These are phyloP conservation scores for Trametes maxima DNA, from an alignment of 768 basidiomycete species.

Conservation along the genomic window DNA sequence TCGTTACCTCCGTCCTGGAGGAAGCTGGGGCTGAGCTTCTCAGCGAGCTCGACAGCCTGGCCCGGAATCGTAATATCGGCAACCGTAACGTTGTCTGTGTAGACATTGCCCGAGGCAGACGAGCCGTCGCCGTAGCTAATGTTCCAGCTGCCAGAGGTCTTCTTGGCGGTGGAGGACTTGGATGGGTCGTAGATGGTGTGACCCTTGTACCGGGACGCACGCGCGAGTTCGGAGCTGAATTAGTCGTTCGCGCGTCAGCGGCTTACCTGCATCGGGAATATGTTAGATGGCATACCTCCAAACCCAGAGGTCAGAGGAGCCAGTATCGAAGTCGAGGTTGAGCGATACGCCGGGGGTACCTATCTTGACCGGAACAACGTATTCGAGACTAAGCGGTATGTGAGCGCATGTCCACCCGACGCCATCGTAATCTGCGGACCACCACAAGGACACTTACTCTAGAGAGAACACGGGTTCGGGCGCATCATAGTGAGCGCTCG, in stretches of 20 bases:
- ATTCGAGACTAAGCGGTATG: conserved; percentile 35
- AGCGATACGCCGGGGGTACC: conserved; percentile 43
- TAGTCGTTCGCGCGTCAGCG: background rate
- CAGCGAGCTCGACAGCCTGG: conserved; percentile 42
- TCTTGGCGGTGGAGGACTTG: conserved; percentile 35
- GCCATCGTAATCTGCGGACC: background rate
- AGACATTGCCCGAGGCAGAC: conserved; percentile 39
- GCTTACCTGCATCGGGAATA: background rate
- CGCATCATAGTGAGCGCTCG: background rate
- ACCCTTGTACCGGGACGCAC: conserved; percentile 26
- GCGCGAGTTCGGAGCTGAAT: conserved; percentile 30
- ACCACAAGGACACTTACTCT: conserved; percentile 21
- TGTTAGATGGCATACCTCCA: conserved; percentile 23
- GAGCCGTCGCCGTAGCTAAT: conserved; percentile 47
- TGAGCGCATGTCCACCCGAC: background rate
- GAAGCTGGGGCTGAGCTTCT: conserved; percentile 39
- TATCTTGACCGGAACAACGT: conserved; percentile 42
- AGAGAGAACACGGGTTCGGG: background rate
- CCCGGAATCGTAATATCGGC: conserved; percentile 37
- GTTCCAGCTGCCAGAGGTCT: conserved; percentile 34
- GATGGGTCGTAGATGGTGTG: conserved; percentile 34
- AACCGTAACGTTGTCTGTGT: conserved; percentile 42
- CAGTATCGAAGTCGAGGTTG: conserved; percentile 38
- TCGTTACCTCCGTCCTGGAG: conserved; percentile 38
- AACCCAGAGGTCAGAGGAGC: conserved; percentile 39